These are phyloP conservation scores for Pseudevernia furfuracea DNA, from an alignment of 495 filamentous ascomycete species.

Conservation along the genomic window DNA sequence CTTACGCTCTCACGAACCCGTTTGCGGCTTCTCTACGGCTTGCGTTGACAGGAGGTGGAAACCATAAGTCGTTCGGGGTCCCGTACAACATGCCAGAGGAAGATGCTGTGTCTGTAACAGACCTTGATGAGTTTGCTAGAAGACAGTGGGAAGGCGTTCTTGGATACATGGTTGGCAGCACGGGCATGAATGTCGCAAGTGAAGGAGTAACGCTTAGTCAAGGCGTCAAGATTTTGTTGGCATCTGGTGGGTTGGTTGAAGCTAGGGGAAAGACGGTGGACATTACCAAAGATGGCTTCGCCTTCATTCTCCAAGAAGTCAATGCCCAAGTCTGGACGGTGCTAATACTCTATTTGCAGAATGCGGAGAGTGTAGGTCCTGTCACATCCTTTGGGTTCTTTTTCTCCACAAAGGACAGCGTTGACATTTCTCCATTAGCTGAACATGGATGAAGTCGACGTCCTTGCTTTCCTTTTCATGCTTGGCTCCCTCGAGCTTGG, in stretches of 20 bases:
- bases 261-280: conserved; percentile 47
- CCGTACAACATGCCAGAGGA: conserved; percentile 56
- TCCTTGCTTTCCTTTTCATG: conserved; percentile 92
- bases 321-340: conserved; percentile 96
- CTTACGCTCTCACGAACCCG: conserved; percentile 62
- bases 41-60: conserved; percentile 77
- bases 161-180: conserved; percentile 82
- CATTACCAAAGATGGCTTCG: conserved; percentile 89
- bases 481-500: conserved; percentile 91
- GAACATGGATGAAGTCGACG: conserved; percentile 79
- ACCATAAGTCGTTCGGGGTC: conserved; percentile 83
- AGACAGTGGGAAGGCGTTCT: conserved; percentile 92
- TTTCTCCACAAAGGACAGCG: not conserved
- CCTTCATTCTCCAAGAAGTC: conserved; percentile 86
- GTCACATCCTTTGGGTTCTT: not conserved
- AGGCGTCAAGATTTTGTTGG: conserved; percentile 74
- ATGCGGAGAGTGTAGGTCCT: conserved; percentile 52
- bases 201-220: conserved; percentile 54
- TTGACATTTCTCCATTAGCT: conserved; percentile 36
- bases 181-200: conserved; percentile 46
- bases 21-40: conserved; percentile 72
- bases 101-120: conserved; percentile 51
- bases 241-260: conserved; percentile 73
- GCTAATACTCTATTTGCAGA: conserved; percentile 84
- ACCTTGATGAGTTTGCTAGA: conserved; percentile 79